These are phyloP conservation scores for Talaromyces wortmannii DNA, from an alignment of 495 filamentous ascomycete genomes.

Conservation along the genomic window DNA sequence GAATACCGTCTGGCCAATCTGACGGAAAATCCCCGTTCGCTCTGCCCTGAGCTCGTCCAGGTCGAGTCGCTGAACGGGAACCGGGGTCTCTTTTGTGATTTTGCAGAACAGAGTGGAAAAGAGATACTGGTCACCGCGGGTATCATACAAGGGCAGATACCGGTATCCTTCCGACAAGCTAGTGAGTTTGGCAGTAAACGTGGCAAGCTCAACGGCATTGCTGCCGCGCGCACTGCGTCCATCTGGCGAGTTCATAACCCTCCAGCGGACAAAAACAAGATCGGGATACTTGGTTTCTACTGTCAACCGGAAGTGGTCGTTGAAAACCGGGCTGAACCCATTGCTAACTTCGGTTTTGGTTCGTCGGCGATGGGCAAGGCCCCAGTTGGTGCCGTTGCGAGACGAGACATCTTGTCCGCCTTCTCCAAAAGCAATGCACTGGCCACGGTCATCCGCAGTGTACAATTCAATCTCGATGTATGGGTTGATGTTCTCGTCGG, in stretches of 20 bases:
- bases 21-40: constrained; percentile 40
- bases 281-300: constrained; percentile 87
- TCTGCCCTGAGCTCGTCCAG: constrained; percentile 43
- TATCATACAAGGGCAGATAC: constrained; percentile 87
- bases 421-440: constrained; percentile 52
- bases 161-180: constrained; percentile 92
- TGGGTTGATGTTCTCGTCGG: constrained; percentile 74
- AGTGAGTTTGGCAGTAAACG: constrained; percentile 85
- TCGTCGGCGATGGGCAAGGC: constrained; percentile 67
- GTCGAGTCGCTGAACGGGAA: constrained; percentile 39
- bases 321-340: constrained; percentile 85
- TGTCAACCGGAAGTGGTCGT: constrained; percentile 65
- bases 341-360: constrained; percentile 77
- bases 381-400: constrained; percentile 63
- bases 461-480: constrained; percentile 95
- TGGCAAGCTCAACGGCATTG: constrained; percentile 62
- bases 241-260: constrained; percentile 75
- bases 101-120: constrained; percentile 93
- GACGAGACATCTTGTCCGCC: constrained; percentile 65
- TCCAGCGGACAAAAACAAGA: constrained; percentile 88
- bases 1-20: constrained; percentile 43
- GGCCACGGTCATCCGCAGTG: constrained; percentile 82
- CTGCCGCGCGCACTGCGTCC: constrained; percentile 57
- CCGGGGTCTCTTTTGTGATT: constrained; percentile 58
- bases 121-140: constrained; percentile 81